phyloP scores from a whole-genome alignment of 1,284 basidiomycete species.

The Apiotrichum domesticum region DNA sequence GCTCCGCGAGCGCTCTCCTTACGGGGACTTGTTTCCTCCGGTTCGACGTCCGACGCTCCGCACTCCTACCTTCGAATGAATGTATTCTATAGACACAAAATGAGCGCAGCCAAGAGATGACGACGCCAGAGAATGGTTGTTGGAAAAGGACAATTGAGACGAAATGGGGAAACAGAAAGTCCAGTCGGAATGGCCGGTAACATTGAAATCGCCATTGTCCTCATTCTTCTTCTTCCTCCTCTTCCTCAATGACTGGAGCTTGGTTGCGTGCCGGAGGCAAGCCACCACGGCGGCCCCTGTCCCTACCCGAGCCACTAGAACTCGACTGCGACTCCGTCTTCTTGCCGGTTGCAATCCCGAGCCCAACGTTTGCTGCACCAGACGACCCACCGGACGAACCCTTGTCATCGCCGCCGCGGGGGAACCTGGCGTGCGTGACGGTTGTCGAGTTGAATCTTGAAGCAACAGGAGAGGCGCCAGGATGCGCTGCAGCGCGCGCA shows the following conservation, averaged over 20 bases:
- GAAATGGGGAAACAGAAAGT: too few relatives aligned
- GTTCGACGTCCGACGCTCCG: too few relatives aligned
- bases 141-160: too few relatives aligned
- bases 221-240: conserved; percentile 4
- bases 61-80: too few relatives aligned
- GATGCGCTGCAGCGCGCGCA: background rate
- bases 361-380: too few relatives aligned
- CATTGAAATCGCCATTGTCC: background rate
- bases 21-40: too few relatives aligned
- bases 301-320: background rate
- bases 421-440: background rate
- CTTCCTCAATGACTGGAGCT: conserved; percentile 5
- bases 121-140: too few relatives aligned
- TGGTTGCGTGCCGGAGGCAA: conserved; percentile 1
- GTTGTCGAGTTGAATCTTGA: background rate
- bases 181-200: too few relatives aligned
- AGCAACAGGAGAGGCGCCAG: background rate
- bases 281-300: background rate
- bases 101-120: too few relatives aligned
- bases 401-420: conserved; percentile 5
- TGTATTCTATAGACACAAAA: too few relatives aligned
- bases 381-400: background rate
- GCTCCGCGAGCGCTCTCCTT: too few relatives aligned
- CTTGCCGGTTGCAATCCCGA: background rate
- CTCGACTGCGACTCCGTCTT: background rate